phyloP scores from a whole-genome alignment of 1,284 basidiomycete species.

The Naganishia cerealis region DNA sequence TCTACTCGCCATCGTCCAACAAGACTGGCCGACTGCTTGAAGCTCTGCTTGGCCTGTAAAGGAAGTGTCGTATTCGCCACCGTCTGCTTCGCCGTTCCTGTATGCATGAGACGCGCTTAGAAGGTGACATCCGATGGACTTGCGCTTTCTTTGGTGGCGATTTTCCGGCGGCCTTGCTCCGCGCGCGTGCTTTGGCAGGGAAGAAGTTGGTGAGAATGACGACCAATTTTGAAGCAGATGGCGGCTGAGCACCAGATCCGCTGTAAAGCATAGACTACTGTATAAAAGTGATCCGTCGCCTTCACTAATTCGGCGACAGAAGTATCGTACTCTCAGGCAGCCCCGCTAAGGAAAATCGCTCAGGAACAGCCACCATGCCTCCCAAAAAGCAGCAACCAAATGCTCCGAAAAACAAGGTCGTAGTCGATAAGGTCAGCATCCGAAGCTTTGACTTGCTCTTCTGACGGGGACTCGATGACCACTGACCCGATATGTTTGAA shows the following conservation, averaged over 20 bases:
- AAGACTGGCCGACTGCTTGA: too few relatives aligned
- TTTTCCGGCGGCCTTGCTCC: conserved; percentile 22
- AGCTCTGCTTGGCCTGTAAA: background rate
- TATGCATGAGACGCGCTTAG: too few relatives aligned
- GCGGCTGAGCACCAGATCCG: background rate
- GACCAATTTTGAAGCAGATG: conserved; percentile 8
- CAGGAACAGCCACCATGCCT: conserved; percentile 59
- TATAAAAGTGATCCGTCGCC: background rate
- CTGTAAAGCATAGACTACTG: background rate
- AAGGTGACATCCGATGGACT: background rate
- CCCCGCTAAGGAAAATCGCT: background rate
- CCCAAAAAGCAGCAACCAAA: conserved; percentile 65
- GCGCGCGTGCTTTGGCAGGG: background rate
- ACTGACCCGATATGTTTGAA: conserved; percentile 45
- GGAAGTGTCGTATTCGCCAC: background rate
- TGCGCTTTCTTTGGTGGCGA: background rate
- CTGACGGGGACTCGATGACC: conserved; percentile 2
- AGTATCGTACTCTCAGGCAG: background rate
- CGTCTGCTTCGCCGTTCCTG: too few relatives aligned
- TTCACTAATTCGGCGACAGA: background rate
- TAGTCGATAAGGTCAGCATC: conserved; percentile 69
- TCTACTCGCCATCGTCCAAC: too few relatives aligned
- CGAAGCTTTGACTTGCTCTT: conserved; percentile 36
- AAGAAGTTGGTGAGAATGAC: conserved; percentile 26
- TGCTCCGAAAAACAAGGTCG: conserved; percentile 58